Evolutionary conservation across 1,284 basidiomycete genomes (phyloP).

Genomic region (Pseudozyma thailandica): DNA sequence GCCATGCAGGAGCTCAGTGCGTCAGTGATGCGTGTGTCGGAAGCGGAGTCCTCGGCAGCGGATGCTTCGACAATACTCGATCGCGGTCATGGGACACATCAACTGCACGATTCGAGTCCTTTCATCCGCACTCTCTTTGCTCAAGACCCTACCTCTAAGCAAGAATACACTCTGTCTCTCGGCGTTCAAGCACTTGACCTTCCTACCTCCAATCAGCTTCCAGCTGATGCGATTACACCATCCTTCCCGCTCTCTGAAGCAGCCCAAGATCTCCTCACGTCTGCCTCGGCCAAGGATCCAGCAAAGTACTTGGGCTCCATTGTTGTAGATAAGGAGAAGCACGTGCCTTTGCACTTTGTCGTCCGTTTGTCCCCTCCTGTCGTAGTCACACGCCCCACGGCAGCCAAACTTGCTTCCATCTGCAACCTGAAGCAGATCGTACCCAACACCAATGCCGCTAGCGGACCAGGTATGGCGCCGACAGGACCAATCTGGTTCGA

Average conservation of each 20-base stretch:
- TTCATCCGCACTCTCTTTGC: constrained; percentile 38
- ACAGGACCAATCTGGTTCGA: constrained; percentile 40
- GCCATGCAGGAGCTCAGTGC: constrained; percentile 38
- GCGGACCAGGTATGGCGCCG: neutral
- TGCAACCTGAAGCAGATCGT: constrained; percentile 29
- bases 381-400: constrained; percentile 39
- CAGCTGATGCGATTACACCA: neutral
- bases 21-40: constrained; percentile 8
- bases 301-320: constrained; percentile 19
- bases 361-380: constrained; percentile 36
- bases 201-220: constrained; percentile 10
- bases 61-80: constrained; percentile 13
- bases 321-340: constrained; percentile 4
- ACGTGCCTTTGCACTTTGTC: constrained; percentile 34
- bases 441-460: constrained; percentile 5
- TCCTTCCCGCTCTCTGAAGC: constrained; percentile 28
- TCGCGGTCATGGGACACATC: constrained; percentile 36
- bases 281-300: constrained; percentile 2
- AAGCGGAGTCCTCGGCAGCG: constrained; percentile 23
- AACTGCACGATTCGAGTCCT: constrained; percentile 21
- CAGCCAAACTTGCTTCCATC: constrained; percentile 42
- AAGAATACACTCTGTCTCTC: constrained; percentile 31
- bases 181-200: constrained; percentile 33
- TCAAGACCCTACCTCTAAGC: constrained; percentile 16
- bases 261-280: constrained; percentile 14